Conservation (phyloP, 305 asterid species). For the Fraxinus platypoda region DNA sequence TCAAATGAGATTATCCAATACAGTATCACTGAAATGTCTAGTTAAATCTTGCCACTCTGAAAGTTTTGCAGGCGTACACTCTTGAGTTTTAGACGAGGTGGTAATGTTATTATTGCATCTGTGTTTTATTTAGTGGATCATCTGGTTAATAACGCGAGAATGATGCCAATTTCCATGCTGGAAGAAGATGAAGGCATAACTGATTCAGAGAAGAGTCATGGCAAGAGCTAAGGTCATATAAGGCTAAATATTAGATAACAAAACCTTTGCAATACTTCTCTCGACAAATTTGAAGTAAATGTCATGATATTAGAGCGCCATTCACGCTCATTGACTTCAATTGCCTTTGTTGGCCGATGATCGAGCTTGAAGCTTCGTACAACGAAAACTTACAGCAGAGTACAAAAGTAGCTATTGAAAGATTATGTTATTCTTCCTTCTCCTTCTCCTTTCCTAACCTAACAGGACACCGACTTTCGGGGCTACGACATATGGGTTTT, state of each 20-base stretch:
- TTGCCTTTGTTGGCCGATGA: not conserved
- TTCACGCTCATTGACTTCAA: not conserved
- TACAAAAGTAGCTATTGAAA: not conserved
- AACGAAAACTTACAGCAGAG: not conserved
- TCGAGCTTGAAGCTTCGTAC: not conserved
- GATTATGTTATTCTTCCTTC: not conserved
- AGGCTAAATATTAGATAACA: too few species aligned
- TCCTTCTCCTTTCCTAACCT: not conserved
- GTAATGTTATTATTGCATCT: not conserved
- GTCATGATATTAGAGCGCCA: not conserved
- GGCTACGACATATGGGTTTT: constrained; percentile 61
- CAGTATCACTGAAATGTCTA: not conserved
- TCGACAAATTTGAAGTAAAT: not conserved
- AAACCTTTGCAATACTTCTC: not conserved
- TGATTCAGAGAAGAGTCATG: constrained; percentile 49
- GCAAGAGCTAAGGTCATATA: constrained; percentile 27
- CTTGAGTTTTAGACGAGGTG: too few species aligned
- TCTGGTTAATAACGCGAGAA: constrained; percentile 78
- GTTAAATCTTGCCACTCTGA: not conserved
- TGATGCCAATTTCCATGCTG: constrained; percentile 44
- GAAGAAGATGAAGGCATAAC: constrained; percentile 66
- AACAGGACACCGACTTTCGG: constrained; percentile 81
- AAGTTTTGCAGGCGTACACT: too few species aligned
- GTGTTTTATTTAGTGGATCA: constrained; percentile 60
- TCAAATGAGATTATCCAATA: too few species aligned